Evolutionary conservation across 2,329 filamentous ascomycete genomes (phyloP), one percentile per base, ranked within the genome.

Genomic region (Elsinoe necatrix): DNA sequence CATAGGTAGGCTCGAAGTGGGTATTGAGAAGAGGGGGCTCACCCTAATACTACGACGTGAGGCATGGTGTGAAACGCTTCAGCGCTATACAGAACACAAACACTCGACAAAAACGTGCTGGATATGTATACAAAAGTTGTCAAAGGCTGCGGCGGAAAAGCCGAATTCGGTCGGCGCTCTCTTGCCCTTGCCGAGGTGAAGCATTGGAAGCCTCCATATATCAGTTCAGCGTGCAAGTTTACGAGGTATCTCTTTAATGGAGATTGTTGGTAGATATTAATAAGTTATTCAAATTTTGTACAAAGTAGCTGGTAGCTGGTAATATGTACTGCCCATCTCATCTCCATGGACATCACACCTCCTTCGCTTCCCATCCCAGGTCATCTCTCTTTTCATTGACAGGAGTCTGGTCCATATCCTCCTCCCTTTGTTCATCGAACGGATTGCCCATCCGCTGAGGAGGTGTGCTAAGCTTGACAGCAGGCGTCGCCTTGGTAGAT

Each of bases 11-110:
- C 1, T 2, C 12, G 21, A 9, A n/a, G n/a, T n/a, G n/a, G n/a
- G n/a, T n/a, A n/a, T n/a, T 4, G 9, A n/a, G 21, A 2, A 51
- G 18, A 16, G 12, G 20, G 6, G 18, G 37, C 54, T 12, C 27
- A 56, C 54, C 54, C 54, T 8, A 56, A 8, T 9, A 56, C 29
- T 35, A 47, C 54, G 3, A 56, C 54, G 29, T 56, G 54, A 11
- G 54, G 25, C 54, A 56, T 56, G 11, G 8, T 54, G 34, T 5
- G n/a, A 8, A 2, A 43, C 4, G 9, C 2, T 21, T 4, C 1
- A 8, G 16, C 4, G 18, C 18, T 43, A 7, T 43, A 14, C 11
- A 23, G 9, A 23, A 23, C 41, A 23, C 18, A 9, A 43, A 3
- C 2, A 18, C 11, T 23, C 9, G 14, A 8, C 18, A 7, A 16